Evolutionary conservation across 371 early-diverging fungal genomes (phyloP).

Genomic region (Mucor saturninus): DNA sequence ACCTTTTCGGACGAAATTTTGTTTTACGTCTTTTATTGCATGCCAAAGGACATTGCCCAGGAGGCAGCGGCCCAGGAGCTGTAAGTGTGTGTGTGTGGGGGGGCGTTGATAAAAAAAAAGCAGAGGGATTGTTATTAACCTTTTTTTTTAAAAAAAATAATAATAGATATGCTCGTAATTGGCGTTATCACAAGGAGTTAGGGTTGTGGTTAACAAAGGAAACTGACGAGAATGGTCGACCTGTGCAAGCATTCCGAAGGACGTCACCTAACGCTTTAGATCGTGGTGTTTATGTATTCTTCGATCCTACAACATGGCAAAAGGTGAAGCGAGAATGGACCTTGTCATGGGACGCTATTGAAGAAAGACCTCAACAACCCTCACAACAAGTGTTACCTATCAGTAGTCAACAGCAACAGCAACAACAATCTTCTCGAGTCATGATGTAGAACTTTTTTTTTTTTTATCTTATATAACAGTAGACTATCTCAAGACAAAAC

Average conservation of each 20-base stretch:
- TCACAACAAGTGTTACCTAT: constrained; percentile 18
- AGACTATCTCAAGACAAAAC: not conserved
- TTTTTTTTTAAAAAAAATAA: not conserved
- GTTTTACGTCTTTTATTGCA: constrained; percentile 94
- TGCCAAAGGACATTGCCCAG: constrained; percentile 87
- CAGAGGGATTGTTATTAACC: not conserved
- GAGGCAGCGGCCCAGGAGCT: constrained; percentile 93
- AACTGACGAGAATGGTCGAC: constrained; percentile 40
- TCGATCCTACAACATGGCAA: constrained; percentile 84
- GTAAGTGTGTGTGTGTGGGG: constrained; percentile 33
- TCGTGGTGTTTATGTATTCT: constrained; percentile 82
- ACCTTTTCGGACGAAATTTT: constrained; percentile 88
- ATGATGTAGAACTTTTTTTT: constrained; percentile 20
- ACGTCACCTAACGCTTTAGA: constrained; percentile 64
- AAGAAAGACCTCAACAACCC: constrained; percentile 66
- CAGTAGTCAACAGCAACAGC: constrained; percentile 4
- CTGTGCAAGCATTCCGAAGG: constrained; percentile 40
- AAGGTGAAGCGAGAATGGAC: constrained; percentile 83
- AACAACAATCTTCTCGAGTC: constrained; percentile 21
- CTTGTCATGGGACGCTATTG: constrained; percentile 81
- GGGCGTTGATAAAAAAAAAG: not conserved
- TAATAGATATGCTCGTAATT: constrained; percentile 74
- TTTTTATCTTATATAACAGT: not conserved
- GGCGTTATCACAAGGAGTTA: constrained; percentile 91
- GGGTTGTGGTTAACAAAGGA: constrained; percentile 85